Percentiles rank a stretch among this genome's conserved stretches.
Evolutionary conservation across 768 basidiomycete species (phyloP).

Genomic region (Pleurotus citrinopileatus): DNA sequence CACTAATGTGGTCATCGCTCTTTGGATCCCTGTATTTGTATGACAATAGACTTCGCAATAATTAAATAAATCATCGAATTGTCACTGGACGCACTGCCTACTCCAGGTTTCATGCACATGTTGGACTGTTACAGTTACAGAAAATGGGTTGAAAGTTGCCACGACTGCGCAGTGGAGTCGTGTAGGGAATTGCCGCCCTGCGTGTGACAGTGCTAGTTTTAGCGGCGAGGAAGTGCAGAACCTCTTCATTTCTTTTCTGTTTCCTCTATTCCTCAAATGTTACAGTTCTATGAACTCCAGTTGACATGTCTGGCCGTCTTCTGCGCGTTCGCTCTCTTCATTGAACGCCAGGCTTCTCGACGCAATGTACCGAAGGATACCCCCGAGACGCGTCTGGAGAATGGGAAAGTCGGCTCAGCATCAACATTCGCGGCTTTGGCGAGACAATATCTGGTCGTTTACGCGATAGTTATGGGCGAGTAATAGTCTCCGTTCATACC

Average conservation of each 20-base stretch:
- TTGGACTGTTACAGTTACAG: too few relatives aligned
- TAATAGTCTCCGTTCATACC: slow-evolving; percentile 7
- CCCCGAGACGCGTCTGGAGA: slow-evolving; percentile 12
- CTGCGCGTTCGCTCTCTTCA: slow-evolving; percentile 30
- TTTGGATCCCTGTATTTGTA: not conserved
- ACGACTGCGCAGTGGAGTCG: too few relatives aligned
- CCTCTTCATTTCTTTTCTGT: not conserved
- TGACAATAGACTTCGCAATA: too few relatives aligned
- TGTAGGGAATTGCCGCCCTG: not conserved
- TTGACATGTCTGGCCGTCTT: slow-evolving; percentile 30
- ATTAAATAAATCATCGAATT: too few relatives aligned
- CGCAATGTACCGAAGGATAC: slow-evolving; percentile 17
- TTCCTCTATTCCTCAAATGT: not conserved
- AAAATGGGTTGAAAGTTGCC: too few relatives aligned
- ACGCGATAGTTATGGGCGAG: slow-evolving; percentile 73
- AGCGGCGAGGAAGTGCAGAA: not conserved
- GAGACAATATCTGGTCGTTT: slow-evolving; percentile 61
- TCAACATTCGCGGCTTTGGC: slow-evolving; percentile 28
- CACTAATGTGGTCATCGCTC: not conserved
- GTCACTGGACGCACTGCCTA: too few relatives aligned
- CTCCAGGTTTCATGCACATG: too few relatives aligned
- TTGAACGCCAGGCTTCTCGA: slow-evolving; percentile 28
- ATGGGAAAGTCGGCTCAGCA: slow-evolving; percentile 7
- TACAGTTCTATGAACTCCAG: slow-evolving; percentile 39
- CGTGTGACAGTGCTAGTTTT: not conserved